Evolutionary conservation across 2,329 filamentous ascomycete species (phyloP), one percentile per base, ranked within the genome.

Genomic region (Ampelomyces quisqualis): DNA sequence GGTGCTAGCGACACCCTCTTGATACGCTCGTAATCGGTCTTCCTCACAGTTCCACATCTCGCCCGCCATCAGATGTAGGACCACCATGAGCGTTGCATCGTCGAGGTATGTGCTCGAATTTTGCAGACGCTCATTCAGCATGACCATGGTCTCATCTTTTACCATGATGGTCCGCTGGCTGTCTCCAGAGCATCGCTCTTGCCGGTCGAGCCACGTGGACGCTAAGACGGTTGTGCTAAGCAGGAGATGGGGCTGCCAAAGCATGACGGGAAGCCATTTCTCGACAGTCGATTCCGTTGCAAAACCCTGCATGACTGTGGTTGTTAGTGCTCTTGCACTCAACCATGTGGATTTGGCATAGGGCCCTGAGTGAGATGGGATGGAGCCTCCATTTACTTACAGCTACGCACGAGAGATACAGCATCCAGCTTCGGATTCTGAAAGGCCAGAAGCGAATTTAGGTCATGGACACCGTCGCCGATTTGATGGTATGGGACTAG

Each of bases 21-120:
- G 40, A 20, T 66, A 62, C 3, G 48, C 53, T 6, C 45, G 45
- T 6, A 67, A 14, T 1, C 49, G 51, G 13, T 49, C 42, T 33
- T 68, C 62, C 18, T 64, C 54, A 28, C 55, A 58, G n/a, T 39
- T 55, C 54, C 58, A 61, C 49, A 64, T 58, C 31, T 67, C 61
- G 2, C 60, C 58, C 4, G 46, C 56, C 3, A 68, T 34, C 2
- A 67, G 35, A 34, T 67, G 60, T 1, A 65, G 18, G 7, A 67
- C 60, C 21, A 60, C 41, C 18, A 60, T 54, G 7, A 68, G 49
- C 0, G 63, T 67, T 9, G 50, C 34, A 30, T 64, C 58, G 4
- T 58, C 43, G 5, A 45, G 41, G 15, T 51, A 43, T 3, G 34
- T 40, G 1, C 10, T 37, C 4, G 48, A 20, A 11, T 49, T 17